Evolutionary conservation across 495 filamentous ascomycete species (phyloP).

Genomic region (Neurospora sp.): DNA sequence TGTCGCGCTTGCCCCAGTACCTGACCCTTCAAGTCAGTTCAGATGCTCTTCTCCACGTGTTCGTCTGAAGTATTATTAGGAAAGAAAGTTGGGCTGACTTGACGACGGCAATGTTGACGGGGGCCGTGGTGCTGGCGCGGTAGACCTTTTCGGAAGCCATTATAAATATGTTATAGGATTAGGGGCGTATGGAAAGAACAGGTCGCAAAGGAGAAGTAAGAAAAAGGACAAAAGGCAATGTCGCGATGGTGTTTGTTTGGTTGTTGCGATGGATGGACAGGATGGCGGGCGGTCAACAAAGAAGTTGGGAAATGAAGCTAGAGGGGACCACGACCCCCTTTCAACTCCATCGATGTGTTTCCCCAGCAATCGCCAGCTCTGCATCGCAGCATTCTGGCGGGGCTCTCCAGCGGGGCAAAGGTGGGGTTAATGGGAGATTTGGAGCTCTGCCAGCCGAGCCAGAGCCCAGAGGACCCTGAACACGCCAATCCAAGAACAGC

Average conservation of each 20-base stretch:
- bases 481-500: background rate
- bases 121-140: constrained; percentile 88
- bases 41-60: background rate
- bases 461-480: background rate
- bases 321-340: background rate
- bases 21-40: constrained; percentile 30
- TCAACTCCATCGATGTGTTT: background rate
- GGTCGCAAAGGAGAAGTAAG: background rate
- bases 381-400: background rate
- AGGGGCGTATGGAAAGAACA: background rate
- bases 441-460: background rate
- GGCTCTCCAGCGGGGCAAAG: background rate
- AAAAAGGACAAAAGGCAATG: background rate
- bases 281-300: background rate
- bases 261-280: background rate
- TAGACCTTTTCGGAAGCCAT: constrained; percentile 55
- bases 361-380: background rate
- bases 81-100: constrained; percentile 48
- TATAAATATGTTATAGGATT: background rate
- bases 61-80: background rate
- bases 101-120: constrained; percentile 98
- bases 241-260: background rate
- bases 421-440: background rate
- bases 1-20: constrained; percentile 97
- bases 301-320: background rate